Base-by-base conservation (phyloP, 805 yeast genomes). In the Candida cerambycidarum region DNA sequence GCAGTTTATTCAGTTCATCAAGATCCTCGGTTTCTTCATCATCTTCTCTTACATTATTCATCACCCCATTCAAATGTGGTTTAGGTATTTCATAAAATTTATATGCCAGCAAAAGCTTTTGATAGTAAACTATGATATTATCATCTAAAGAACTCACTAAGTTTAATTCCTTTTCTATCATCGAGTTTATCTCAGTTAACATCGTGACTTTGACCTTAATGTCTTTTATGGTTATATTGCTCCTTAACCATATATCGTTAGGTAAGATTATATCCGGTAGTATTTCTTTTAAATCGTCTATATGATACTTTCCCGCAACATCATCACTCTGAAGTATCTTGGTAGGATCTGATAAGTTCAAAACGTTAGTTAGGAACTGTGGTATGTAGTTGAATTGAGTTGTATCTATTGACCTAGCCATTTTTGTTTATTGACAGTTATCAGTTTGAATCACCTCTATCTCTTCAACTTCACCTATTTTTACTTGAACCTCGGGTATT, bases 201-300 rank as follows among this genome's bases (percentile, higher is more conserved):
- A 69, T 44, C 12, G 60, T 47, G 16, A 56, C 56, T 46, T 70
- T 70, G 31, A 64, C 52, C 38, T 57, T 61, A 39, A 57, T 47
- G 42, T 67, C 64, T 27, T 57, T 55, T 38, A 69, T 55, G 12
- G 44, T 43, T 8, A 68, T 54, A 9, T 62, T 63, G 15, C 61
- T 62, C 24, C 51, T 47, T 23, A 63, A 50, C 75, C 75, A 70
- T 16, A 67, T 45, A 45, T 69, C 73, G 16, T 42, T 43, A 4
- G 75, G 74, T 9, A 69, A 52, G 2, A 53, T 49, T 2, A 69
- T 52, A 29, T 58, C 62, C 18, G 69, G 67, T 28, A 69, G 43
- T 13, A 67, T 50, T 34, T 67, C 72, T 9, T 13, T 12, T 2
- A 37, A 8, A 19, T 15, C 5, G 13, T 21, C 19, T 10, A 16